Percentiles rank a stretch among this genome's conserved stretches.
phyloP scores from a whole-genome alignment of 257 asterid species.

The Nicotiana benthamiana region DNA sequence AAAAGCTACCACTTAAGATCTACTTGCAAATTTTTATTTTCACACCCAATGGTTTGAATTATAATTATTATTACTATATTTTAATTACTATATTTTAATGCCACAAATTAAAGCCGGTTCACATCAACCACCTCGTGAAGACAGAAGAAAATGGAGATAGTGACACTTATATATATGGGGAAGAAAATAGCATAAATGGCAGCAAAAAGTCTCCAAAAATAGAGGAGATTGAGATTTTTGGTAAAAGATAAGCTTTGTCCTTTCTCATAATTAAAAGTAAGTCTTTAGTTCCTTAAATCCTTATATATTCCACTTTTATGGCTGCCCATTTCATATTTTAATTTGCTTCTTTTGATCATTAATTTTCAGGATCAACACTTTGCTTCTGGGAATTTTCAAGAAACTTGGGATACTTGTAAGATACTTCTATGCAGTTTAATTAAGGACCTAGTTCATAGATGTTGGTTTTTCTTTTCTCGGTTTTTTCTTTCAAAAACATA shows the following conservation, averaged over 20 bases:
- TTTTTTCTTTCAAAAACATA: too few species aligned
- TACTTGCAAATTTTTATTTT: slow-evolving; percentile 5
- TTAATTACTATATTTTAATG: slow-evolving; percentile 13
- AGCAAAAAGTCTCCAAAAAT: slow-evolving; percentile 9
- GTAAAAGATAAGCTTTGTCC: slow-evolving; percentile 24
- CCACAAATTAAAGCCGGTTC: slow-evolving; percentile 36
- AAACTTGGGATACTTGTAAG: neutral
- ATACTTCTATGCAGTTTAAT: too few species aligned
- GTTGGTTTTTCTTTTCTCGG: too few species aligned
- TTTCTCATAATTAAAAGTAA: neutral
- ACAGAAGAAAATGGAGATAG: slow-evolving; percentile 10
- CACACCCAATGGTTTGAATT: slow-evolving; percentile 20
- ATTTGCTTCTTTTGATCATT: neutral
- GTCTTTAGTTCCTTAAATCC: neutral
- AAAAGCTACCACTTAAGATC: slow-evolving; percentile 14
- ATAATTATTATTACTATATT: slow-evolving; percentile 4
- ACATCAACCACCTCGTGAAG: slow-evolving; percentile 36
- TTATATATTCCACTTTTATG: neutral
- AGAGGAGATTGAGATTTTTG: slow-evolving; percentile 6
- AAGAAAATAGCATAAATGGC: slow-evolving; percentile 4
- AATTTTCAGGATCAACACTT: neutral
- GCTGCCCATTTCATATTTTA: neutral
- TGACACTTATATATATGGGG: neutral
- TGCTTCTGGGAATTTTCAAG: slow-evolving; percentile 43
- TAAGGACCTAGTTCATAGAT: too few species aligned